phyloP scores from a whole-genome alignment of 768 basidiomycete genomes.

The Phanerochaete carnosa region DNA sequence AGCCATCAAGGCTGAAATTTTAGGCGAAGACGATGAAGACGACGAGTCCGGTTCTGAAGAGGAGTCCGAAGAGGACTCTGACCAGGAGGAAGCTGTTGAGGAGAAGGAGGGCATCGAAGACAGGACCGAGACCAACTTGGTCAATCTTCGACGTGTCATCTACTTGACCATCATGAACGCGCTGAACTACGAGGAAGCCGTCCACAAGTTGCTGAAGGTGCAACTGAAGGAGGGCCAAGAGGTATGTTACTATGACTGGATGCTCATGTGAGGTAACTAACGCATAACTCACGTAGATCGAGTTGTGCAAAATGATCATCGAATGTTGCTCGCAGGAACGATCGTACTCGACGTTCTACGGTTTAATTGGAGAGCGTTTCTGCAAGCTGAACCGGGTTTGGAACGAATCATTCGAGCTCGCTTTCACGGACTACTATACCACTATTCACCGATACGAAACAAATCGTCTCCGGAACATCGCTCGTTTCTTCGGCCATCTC shows the following conservation, averaged over 20 bases:
- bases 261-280: not conserved
- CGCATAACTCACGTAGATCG: constrained; percentile 56
- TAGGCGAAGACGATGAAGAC: constrained; percentile 84
- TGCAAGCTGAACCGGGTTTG: constrained; percentile 94
- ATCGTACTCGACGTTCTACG: constrained; percentile 96
- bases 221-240: constrained; percentile 91
- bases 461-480: constrained; percentile 95
- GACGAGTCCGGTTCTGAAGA: constrained; percentile 65
- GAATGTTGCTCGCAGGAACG: constrained; percentile 99
- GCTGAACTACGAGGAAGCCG: constrained; percentile 96
- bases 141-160: constrained; percentile 90
- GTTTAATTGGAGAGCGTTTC: constrained; percentile 93
- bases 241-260: constrained; percentile 43
- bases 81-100: constrained; percentile 63
- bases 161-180: constrained; percentile 99
- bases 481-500: constrained; percentile 94
- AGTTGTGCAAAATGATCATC: constrained; percentile 97
- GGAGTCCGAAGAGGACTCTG: constrained; percentile 41
- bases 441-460: constrained; percentile 99
- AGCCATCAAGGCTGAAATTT: constrained; percentile 87
- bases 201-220: constrained; percentile 95
- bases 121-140: constrained; percentile 90
- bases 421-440: constrained; percentile 87
- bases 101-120: constrained; percentile 92
- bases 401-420: constrained; percentile 85